Base-by-base conservation (phyloP, 2,329 filamentous ascomycete species). In the Penicillium concentricum region DNA sequence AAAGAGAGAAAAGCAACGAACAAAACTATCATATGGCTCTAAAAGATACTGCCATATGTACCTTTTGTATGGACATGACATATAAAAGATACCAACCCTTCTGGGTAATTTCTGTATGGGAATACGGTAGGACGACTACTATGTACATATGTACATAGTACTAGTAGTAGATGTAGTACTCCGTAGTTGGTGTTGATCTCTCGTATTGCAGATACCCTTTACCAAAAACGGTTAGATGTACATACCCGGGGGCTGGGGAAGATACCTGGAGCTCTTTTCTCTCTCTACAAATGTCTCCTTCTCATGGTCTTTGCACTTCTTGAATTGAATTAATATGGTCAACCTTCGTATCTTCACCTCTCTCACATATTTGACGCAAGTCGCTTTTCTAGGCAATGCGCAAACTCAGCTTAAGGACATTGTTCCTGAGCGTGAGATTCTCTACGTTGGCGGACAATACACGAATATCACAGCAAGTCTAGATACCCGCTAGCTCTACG, bases 391-490 rank as follows among this genome's bases (percentile, higher is more conserved):
- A 20, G 20, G 48, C 37, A 51, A 51, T 51, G 48, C 13, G 38
- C 48, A 51, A 26, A 43, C 48, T 26, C 48, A 43, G 48, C 48
- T 51, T 24, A 42, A 15, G 48, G 48, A 42, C 48, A 34, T 43
- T n/a, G 20, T 51, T 43, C 28, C 18, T 51, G 32, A 24, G 38
- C 48, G 48, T 16, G 38, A 51, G 16, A 38, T 43, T 51, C 48
- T 51, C 38, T 51, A 51, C 18, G 48, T 51, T 42, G 48, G 48
- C 10, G 48, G 48, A 43, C 28, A 9, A 51, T 51, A 51, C 48
- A 43, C 18, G 18, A 51, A 51, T 13, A 43, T 51, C 28, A 51
- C 48, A 10, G 48, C 28, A 51, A 51, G 48, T 42, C 28, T 18
- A 13, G 20, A 34, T 42, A 24, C 18, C 28, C 5, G 35, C 15